Conservation (phyloP, 129 eudicot species). For the Chrysanthemum seticuspe region DNA sequence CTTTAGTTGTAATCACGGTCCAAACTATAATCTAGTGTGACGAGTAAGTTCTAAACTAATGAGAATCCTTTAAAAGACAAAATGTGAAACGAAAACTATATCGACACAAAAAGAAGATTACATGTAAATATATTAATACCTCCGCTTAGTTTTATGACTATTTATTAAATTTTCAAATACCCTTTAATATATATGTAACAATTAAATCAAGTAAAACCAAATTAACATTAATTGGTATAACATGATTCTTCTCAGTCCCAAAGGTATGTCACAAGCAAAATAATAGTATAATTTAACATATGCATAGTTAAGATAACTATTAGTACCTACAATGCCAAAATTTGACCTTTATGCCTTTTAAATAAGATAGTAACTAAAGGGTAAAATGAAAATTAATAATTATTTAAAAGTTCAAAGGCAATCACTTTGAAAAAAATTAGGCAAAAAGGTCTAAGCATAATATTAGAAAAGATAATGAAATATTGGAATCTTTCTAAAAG, state of each 20-base stretch:
- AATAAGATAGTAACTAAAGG: no score
- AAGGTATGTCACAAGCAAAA: no score
- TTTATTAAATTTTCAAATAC: background rate
- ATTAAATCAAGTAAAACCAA: background rate
- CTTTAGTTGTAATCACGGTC: background rate
- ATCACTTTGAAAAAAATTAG: background rate
- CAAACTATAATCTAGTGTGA: background rate
- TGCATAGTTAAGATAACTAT: no score
- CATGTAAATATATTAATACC: background rate
- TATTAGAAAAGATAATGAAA: background rate
- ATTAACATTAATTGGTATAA: no score
- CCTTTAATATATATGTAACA: background rate
- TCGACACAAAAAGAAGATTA: no score
- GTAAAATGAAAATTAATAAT: no score
- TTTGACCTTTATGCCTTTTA: no score
- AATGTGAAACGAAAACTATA: background rate
- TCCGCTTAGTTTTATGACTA: background rate
- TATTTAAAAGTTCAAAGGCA: no score
- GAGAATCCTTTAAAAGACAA: background rate
- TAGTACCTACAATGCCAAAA: no score
- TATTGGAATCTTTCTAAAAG: slow-evolving; percentile 6
- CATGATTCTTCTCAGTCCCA: no score
- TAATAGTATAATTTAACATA: no score
- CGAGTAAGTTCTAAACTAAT: background rate
- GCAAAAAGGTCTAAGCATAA: background rate